Evolutionary conservation across 2,329 filamentous ascomycete species (phyloP).

Genomic region (Aspergillus oerlinghausenensis): DNA sequence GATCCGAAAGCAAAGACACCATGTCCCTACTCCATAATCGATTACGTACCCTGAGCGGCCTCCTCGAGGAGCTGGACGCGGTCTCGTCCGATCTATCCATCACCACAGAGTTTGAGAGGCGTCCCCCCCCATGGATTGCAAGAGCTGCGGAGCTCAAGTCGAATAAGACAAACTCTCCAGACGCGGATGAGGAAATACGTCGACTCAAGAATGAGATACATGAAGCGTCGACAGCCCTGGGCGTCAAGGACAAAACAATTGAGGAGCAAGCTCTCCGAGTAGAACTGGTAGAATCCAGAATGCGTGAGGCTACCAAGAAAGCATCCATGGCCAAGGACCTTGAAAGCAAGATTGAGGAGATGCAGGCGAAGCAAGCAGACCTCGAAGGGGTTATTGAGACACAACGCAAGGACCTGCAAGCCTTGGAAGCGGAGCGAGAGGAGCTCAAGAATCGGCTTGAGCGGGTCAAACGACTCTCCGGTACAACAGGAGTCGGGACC

Average conservation of each 20-base stretch:
- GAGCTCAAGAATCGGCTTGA: conserved; percentile 41
- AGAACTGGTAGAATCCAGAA: conserved; percentile 82
- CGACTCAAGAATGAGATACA: conserved; percentile 74
- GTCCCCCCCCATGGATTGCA: conserved; percentile 73
- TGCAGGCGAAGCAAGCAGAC: conserved; percentile 31
- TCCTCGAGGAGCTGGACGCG: conserved; percentile 66
- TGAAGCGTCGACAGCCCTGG: conserved; percentile 67
- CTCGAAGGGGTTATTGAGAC: conserved; percentile 29
- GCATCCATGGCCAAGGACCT: conserved; percentile 49
- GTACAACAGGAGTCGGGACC: conserved; percentile 31
- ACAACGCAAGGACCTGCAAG: conserved; percentile 35
- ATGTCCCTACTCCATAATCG: conserved; percentile 65
- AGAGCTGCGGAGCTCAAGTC: conserved; percentile 76
- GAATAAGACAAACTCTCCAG: conserved; percentile 74
- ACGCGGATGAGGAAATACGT: conserved; percentile 79
- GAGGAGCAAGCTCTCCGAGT: conserved; percentile 88
- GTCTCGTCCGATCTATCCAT: conserved; percentile 67
- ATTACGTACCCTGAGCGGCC: conserved; percentile 59
- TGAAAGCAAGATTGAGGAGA: conserved; percentile 38
- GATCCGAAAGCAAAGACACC: conserved; percentile 48
- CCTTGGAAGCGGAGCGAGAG: conserved; percentile 36
- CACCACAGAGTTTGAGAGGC: conserved; percentile 73
- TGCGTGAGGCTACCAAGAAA: conserved; percentile 78
- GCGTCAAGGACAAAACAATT: conserved; percentile 72
- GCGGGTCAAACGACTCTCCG: conserved; percentile 38